Base-by-base conservation (phyloP, 495 filamentous ascomycete species). In the Talaromyces nanjingensis region DNA sequence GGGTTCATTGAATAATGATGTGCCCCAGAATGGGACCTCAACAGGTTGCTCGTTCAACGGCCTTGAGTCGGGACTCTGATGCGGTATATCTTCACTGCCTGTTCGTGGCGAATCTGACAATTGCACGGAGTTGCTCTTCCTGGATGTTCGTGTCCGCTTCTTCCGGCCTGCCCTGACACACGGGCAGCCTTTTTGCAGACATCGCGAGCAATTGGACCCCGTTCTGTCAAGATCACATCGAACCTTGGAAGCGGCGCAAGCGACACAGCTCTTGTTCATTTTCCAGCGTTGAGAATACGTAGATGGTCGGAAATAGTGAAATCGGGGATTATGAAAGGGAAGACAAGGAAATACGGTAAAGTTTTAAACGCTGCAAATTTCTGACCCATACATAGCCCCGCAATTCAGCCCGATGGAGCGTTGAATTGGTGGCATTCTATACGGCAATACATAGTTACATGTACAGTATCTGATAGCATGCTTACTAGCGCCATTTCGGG, bases 201-300 rank as follows among this genome's bases (percentile, higher is more conserved):
- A 54, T 24, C 52, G n/a, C 52, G 52, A 54, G 12, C 52, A 54
- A 54, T 7, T 2, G n/a, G 22, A 54, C 6, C n/a, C n/a, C 18
- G n/a, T 24, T 54, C 52, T 54, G 5, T 20, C 20, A 54, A 54
- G 18, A 54, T 54, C 52, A 24, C 52, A 54, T 20, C 52, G 18
- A 6, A 54, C 6, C 20, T 54, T 54, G 4, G 52, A 54, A 12
- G 52, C 20, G n/a, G 52, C 52, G 20, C 52, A 54, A 54, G 52
- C n/a, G n/a, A 20, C 52, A 54, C 52, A 54, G 20, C 52, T 54
- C 20, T 54, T 54, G 52, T 54, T 54, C 52, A 54, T 54, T 52
- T 52, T 52, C 1, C 16, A 18, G 47, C 3, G 47, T 52, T 52
- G 9, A 20, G 16, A 37, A 52, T 52, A 52, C 47, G 4, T 52